Conservation (phyloP, 805 yeast species). For the Phaffomyces opuntiae region DNA sequence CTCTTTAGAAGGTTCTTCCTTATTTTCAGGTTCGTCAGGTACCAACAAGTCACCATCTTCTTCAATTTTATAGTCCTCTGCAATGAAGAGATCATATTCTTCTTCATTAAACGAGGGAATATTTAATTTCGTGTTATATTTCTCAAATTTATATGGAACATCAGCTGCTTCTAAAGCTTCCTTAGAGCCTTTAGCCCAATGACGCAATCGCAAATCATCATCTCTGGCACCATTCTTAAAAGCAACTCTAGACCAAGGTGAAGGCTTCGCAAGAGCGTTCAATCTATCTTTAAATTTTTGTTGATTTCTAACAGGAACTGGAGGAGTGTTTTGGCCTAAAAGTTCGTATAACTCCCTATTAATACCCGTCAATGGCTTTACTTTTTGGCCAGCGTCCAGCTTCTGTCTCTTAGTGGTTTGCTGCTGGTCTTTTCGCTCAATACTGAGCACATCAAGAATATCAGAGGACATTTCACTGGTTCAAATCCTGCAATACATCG, state of each 20-base stretch:
- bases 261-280: conserved; percentile 51
- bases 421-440: conserved; percentile 31
- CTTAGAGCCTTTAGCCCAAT: conserved; percentile 82
- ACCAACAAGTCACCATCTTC: conserved; percentile 2
- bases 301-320: conserved; percentile 51
- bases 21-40: background rate
- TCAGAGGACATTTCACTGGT: conserved; percentile 38
- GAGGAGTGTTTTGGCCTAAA: conserved; percentile 89
- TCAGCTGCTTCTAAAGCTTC: conserved; percentile 21
- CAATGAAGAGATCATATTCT: conserved; percentile 49
- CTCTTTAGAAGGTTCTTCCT: background rate
- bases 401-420: conserved; percentile 18
- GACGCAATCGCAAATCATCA: conserved; percentile 50
- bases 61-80: conserved; percentile 17
- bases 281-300: conserved; percentile 57
- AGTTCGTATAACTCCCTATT: conserved; percentile 84
- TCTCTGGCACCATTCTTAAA: conserved; percentile 51
- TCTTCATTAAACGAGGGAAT: conserved; percentile 63
- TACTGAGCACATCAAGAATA: conserved; percentile 70
- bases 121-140: conserved; percentile 60
- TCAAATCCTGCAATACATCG: no score
- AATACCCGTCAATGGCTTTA: conserved; percentile 52
- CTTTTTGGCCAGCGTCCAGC: conserved; percentile 5
- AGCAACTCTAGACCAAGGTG: conserved; percentile 73
- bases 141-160: conserved; percentile 60